A percentile compares a stretch with the other conserved stretches of the same genome.
Evolutionary conservation across 768 basidiomycete genomes (phyloP).

Genomic region (Clitopilus passeckerianus): DNA sequence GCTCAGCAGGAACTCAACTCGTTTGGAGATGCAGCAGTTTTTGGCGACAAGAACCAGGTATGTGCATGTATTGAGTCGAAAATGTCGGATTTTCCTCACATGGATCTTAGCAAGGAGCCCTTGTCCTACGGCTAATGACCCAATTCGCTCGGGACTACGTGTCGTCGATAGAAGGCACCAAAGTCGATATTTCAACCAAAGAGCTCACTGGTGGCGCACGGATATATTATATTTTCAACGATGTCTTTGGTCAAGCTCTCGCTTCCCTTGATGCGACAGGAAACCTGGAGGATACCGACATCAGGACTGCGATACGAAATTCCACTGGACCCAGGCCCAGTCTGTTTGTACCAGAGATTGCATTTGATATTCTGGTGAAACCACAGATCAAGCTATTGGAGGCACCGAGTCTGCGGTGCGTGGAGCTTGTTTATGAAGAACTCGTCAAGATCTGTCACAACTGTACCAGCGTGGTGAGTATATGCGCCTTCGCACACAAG

Average conservation of each 20-base stretch:
- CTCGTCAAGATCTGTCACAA: slow-evolving; percentile 99
- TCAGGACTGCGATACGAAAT: slow-evolving; percentile 96
- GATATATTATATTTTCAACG: slow-evolving; percentile 99
- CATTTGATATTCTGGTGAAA: slow-evolving; percentile 95
- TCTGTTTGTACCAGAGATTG: slow-evolving; percentile 94
- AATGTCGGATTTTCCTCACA: not conserved
- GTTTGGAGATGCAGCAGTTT: slow-evolving; percentile 90
- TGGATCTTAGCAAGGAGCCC: slow-evolving; percentile 62
- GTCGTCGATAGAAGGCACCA: slow-evolving; percentile 95
- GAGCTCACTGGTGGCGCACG: slow-evolving; percentile 97
- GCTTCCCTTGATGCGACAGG: slow-evolving; percentile 85
- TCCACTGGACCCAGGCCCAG: slow-evolving; percentile 96
- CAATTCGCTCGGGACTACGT: slow-evolving; percentile 97
- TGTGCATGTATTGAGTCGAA: not conserved
- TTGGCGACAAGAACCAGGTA: slow-evolving; percentile 87
- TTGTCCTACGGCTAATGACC: slow-evolving; percentile 96
- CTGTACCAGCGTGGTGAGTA: slow-evolving; percentile 80
- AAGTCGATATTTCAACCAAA: slow-evolving; percentile 94
- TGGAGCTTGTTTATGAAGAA: slow-evolving; percentile 98
- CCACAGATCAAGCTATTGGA: slow-evolving; percentile 97
- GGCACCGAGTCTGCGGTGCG: slow-evolving; percentile 90
- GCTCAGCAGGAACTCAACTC: slow-evolving; percentile 97
- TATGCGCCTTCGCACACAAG: not conserved
- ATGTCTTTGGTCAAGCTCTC: slow-evolving; percentile 92
- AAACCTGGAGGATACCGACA: slow-evolving; percentile 91